These are phyloP conservation scores for Venturia effusa DNA, from an alignment of 2,329 filamentous ascomycete genomes.

Conservation along the genomic window DNA sequence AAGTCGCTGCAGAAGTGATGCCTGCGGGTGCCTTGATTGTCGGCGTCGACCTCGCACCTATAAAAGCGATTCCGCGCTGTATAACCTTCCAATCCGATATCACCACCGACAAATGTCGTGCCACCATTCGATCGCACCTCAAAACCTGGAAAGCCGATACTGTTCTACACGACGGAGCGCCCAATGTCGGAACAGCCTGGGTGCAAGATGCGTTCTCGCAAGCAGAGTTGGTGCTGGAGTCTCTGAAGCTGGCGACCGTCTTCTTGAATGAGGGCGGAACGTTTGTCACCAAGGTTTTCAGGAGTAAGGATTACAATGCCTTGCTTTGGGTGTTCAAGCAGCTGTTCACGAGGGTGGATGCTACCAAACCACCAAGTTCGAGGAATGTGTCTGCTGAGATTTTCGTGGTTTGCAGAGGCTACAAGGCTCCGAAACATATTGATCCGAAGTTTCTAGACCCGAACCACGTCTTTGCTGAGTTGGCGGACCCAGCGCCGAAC, in stretches of 20 bases:
- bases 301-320: constrained; percentile 93
- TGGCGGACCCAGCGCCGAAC: constrained; percentile 76
- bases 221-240: constrained; percentile 81
- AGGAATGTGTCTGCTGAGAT: constrained; percentile 97
- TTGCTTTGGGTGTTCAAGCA: constrained; percentile 97
- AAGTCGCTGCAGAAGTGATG: constrained; percentile 94
- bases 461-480: constrained; percentile 80
- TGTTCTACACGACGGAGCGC: constrained; percentile 91
- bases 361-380: constrained; percentile 92
- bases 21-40: constrained; percentile 81
- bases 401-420: constrained; percentile 92
- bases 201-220: constrained; percentile 97
- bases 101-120: constrained; percentile 89
- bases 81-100: constrained; percentile 98
- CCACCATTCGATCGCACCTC: constrained; percentile 77
- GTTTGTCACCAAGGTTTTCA: constrained; percentile 95
- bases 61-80: constrained; percentile 87
- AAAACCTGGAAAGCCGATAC: constrained; percentile 96
- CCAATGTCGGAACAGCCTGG: constrained; percentile 97
- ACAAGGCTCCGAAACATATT: constrained; percentile 86
- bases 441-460: constrained; percentile 90
- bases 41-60: constrained; percentile 87
- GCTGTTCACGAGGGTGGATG: constrained; percentile 87
- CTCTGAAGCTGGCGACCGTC: constrained; percentile 87
- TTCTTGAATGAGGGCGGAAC: constrained; percentile 82